Conservation (phyloP, 1,284 basidiomycete species). For the Cutaneotrichosporon sp. region DNA sequence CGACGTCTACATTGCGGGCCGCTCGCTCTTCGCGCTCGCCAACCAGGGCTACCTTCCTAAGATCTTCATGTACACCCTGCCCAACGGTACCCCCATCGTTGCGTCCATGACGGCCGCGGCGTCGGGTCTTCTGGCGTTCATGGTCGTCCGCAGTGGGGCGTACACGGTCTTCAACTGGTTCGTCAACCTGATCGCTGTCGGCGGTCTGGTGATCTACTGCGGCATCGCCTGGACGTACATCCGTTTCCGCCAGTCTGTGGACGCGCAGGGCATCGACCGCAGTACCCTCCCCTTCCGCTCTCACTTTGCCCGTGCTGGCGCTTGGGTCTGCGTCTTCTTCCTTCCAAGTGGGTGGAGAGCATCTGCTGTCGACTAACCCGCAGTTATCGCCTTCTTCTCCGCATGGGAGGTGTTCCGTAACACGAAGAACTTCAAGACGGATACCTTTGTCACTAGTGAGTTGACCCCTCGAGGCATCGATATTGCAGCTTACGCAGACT, state of each 20-base stretch:
- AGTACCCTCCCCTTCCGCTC: background rate
- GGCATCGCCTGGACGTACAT: conserved; percentile 21
- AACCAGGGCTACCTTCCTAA: conserved; percentile 27
- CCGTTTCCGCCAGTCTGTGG: conserved; percentile 20
- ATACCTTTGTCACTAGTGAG: conserved; percentile 3
- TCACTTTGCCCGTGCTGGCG: background rate
- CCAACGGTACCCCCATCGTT: conserved; percentile 39
- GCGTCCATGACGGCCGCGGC: conserved; percentile 62
- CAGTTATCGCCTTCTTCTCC: conserved; percentile 6
- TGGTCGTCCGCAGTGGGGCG: conserved; percentile 58
- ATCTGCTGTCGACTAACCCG: background rate
- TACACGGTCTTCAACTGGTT: conserved; percentile 72
- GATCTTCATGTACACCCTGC: conserved; percentile 23
- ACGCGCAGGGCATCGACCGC: background rate
- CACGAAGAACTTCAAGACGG: background rate
- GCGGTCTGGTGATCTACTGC: conserved; percentile 59
- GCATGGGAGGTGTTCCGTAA: conserved; percentile 5
- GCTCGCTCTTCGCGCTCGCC: conserved; percentile 31
- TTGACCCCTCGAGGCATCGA: too few relatives aligned
- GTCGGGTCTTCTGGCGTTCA: conserved; percentile 56
- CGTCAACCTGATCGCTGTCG: conserved; percentile 56
- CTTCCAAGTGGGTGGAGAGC: background rate
- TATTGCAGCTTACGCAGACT: background rate
- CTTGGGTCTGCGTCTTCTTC: background rate
- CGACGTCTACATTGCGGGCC: conserved; percentile 29